Evolutionary conservation across 306 rosid species (phyloP), one percentile per base, ranked within the genome.

Genomic region (Castanopsis chinensis): DNA sequence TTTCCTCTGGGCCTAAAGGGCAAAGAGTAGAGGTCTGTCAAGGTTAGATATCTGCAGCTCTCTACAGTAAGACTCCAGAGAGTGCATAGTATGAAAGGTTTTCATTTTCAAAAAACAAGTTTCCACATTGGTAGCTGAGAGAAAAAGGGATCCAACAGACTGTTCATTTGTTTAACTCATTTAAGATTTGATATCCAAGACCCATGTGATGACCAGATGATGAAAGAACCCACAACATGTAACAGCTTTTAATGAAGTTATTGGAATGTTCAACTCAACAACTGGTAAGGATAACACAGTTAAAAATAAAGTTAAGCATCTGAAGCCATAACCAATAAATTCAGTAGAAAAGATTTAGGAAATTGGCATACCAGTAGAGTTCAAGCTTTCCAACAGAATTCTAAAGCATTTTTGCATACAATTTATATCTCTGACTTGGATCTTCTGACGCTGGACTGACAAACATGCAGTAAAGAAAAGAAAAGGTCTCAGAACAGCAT

Each of bases 401-500:
- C 88, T 87, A 83, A 88, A 92, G 91, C 97, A 89, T 69, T 28
- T 82, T 85, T 71, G 86, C 86, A 83, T 84, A 58, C 92, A 92
- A 65, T 69, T 69, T 73, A 85, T 54, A 75, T 83, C 89, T 77
- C 82, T 78, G 79, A 69, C 67, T 28, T 83, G 82, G 60, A 83
- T 67, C 78, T 82, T 86, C 82, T 73, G 87, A 80, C 41, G 80
- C 81, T 74, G 80, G 74, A 82, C 85, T 32, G 91, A 59, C 59
- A 88, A 79, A 61, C 87, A 89, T 5, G 81, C 82, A 25, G 88
- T 60, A 80, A 95, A 95, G 84, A 95, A 91, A 61, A 95, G 86
- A 84, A 92, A 95, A 35, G 99, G 95, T 83, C 99, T 86, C 91
- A 95, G 84, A 63, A 94, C 71, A 80, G 58, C 59, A 73, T 79